Base-by-base conservation (phyloP, 2,329 filamentous ascomycete genomes). In the Cladophialophora carrionii region DNA sequence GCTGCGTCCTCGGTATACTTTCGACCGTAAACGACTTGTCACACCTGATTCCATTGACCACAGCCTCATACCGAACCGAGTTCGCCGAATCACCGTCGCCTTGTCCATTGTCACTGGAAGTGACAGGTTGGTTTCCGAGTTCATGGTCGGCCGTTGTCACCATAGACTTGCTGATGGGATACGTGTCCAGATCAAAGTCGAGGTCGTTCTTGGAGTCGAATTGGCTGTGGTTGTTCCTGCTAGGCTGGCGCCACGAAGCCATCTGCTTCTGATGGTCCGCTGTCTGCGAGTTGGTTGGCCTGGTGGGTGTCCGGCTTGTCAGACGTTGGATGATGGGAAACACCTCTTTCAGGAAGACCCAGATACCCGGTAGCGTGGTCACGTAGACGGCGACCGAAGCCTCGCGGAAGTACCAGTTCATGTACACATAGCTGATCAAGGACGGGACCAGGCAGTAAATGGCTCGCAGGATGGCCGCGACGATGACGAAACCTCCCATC, bases 341-440 rank as follows among this genome's bases (percentile, higher is more conserved):
- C 22, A 83, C 70, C 58, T 82, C 79, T 17, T 81, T 76, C 7
- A 84, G 71, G 1, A 84, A 76, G 1, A 81, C 82, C 82, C 82
- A 84, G 12, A 82, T 78, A 49, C 81, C 80, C 0, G 82, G 82
- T 0, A 84, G 72, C 63, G 84, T 84, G 65, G 82, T 82, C 20
- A 84, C 82, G 0, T 83, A 74, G 34, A 81, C 73, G 31, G 77
- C 78, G 17, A 79, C 78, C 1, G 77, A 77, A 6, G 77, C 78
- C 74, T 81, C 79, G 12, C 79, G 77, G 72, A 80, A 79, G 68
- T 81, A 81, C 80, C 80, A 82, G 70, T 79, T 79, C 77, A 82
- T 77, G 71, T 80, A 78, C 62, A 77, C 62, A 32, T 68, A 67
- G 24, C 63, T 67, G 37, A 67, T 76, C 37, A 80, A 69, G 1